A percentile compares a stretch with the other conserved stretches of the same genome.
Evolutionary conservation across 495 filamentous ascomycete genomes (phyloP).

Genomic region (Penicillium turbatum): DNA sequence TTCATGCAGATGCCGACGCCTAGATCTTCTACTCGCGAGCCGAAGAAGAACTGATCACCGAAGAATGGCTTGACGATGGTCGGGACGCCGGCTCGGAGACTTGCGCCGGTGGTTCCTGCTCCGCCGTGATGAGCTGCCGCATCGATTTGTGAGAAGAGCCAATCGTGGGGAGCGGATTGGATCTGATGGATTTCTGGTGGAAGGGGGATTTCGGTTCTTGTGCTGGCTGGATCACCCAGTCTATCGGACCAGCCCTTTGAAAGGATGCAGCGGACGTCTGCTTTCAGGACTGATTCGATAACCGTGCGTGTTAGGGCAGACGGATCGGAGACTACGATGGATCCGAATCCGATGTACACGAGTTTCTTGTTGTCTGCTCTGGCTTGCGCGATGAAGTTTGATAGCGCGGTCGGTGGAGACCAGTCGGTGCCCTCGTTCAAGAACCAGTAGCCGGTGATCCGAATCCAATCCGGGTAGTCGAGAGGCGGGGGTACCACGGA

Average conservation of each 20-base stretch:
- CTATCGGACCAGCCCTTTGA: slow-evolving; percentile 99
- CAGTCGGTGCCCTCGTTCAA: slow-evolving; percentile 76
- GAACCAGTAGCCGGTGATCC: slow-evolving; percentile 97
- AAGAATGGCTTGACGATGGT: slow-evolving; percentile 97
- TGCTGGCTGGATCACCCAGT: slow-evolving; percentile 55
- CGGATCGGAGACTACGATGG: slow-evolving; percentile 90
- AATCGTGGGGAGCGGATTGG: slow-evolving; percentile 89
- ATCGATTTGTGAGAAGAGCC: slow-evolving; percentile 92
- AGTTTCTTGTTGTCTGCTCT: slow-evolving; percentile 80
- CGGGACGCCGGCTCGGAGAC: slow-evolving; percentile 83
- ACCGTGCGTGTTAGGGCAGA: slow-evolving; percentile 82
- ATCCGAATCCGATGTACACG: slow-evolving; percentile 96
- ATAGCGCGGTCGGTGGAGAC: slow-evolving; percentile 69
- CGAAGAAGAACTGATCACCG: slow-evolving; percentile 97
- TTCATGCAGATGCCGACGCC: slow-evolving; percentile 88
- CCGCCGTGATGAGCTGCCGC: slow-evolving; percentile 94
- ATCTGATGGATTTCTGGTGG: slow-evolving; percentile 83
- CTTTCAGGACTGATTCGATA: slow-evolving; percentile 84
- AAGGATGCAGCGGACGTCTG: slow-evolving; percentile 90
- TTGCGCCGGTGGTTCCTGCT: slow-evolving; percentile 92
- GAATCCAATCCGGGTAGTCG: slow-evolving; percentile 97
- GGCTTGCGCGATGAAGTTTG: slow-evolving; percentile 75
- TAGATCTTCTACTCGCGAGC: slow-evolving; percentile 79
- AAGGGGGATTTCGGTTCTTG: slow-evolving; percentile 63
- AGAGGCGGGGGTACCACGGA: slow-evolving; percentile 86